Conservation (phyloP, 2,329 filamentous ascomycete genomes). For the Phialophora chinensis region DNA sequence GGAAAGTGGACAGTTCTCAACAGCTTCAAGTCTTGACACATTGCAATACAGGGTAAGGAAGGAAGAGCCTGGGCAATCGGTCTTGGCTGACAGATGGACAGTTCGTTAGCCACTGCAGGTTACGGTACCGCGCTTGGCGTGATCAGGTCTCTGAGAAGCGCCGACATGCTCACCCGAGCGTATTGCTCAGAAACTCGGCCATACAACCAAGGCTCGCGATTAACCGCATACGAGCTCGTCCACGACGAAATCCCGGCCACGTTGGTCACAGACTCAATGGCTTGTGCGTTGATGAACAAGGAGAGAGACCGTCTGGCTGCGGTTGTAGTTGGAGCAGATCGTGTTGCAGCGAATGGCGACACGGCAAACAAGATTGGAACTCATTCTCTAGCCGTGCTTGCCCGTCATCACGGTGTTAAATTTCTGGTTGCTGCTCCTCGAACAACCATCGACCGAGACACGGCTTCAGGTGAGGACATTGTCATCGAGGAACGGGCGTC, state of each 20-base stretch:
- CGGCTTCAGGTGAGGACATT: constrained; percentile 77
- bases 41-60: constrained; percentile 85
- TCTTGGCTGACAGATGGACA: constrained; percentile 44
- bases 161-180: constrained; percentile 73
- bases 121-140: constrained; percentile 96
- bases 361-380: constrained; percentile 99
- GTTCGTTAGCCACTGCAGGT: constrained; percentile 93
- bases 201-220: constrained; percentile 94
- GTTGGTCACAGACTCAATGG: constrained; percentile 96
- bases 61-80: constrained; percentile 4
- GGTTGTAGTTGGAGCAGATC: constrained; percentile 91
- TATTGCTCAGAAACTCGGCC: constrained; percentile 97
- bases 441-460: constrained; percentile 88
- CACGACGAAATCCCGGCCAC: constrained; percentile 91
- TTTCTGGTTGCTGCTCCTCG: constrained; percentile 95
- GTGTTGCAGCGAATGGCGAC: constrained; percentile 94
- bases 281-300: constrained; percentile 74
- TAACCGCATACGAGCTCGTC: constrained; percentile 96
- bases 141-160: constrained; percentile 77
- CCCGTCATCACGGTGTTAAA: constrained; percentile 84
- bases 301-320: constrained; percentile 73
- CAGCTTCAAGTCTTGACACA: constrained; percentile 88
- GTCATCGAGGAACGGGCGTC: constrained; percentile 85
- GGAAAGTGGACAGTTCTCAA: constrained; percentile 42
- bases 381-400: constrained; percentile 89